Evolutionary conservation across 352 stramenopile genomes (phyloP), one percentile per base, ranked within the genome.

Genomic region (Globisporangium irregulare): DNA sequence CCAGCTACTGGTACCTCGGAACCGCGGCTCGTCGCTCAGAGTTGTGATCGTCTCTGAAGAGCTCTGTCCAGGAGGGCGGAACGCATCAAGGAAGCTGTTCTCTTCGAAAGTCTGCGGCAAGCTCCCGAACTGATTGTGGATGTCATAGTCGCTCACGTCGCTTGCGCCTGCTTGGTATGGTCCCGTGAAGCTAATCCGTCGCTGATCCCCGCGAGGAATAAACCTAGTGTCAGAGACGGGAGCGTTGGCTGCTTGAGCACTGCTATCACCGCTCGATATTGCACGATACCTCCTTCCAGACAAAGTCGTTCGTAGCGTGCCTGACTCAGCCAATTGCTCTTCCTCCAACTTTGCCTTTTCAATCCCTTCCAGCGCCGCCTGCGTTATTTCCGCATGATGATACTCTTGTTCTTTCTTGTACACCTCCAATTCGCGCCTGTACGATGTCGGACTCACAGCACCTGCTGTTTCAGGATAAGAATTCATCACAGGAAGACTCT

Each of bases 61-160:
- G n/a, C 59, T 71, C 48, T 71, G 59, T 4, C 64, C 64, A 15
- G 64, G 64, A 5, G 36, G 58, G 1, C 58, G 34, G 41, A 71
- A 71, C 36, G 50, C 43, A 12, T 59, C 51, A 4, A 71, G 38
- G 38, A 58, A 66, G 15, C 50, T 38, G 24, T 59, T 38, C 22
- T 72, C 67, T 43, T 72, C 67, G 34, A 68, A 72, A 18, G 67
- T 64, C 15, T 50, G 60, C 22, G 67, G 43, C 22, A 64, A 24
- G 27, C 53, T 68, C 0, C 60, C 67, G 27, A 72, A 72, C 5
- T 54, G 60, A 4, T 27, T 29, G 29, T 22, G 54, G 34, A 72
- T 72, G 53, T 72, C 60, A n/a, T 46, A 43, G 53, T 72, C 67
- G 25, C 32, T 71, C 41, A 63, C 22, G 22, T 71, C 66, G 46